Conservation (phyloP, 2,329 filamentous ascomycete species). For the Ascochyta fabae region DNA sequence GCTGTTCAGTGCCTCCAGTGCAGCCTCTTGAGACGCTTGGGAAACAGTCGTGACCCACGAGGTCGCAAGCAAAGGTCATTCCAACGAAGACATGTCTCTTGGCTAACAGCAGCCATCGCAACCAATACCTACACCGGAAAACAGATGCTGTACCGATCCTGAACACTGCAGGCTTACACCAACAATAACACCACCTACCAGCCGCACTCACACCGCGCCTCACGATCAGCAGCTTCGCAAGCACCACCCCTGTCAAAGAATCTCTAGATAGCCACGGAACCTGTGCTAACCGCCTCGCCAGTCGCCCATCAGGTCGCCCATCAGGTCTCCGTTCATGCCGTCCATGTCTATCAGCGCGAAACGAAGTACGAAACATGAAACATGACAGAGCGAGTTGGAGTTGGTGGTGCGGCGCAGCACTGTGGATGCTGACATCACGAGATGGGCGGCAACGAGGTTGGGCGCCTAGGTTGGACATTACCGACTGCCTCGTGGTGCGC, state of each 20-base stretch:
- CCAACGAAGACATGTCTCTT: background rate
- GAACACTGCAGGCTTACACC: background rate
- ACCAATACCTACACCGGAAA: background rate
- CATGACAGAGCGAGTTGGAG: background rate
- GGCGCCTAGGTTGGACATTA: constrained; percentile 10
- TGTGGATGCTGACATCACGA: constrained; percentile 5
- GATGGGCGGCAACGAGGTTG: constrained; percentile 9
- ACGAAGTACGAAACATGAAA: constrained; percentile 13
- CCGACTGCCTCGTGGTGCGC: constrained; percentile 20
- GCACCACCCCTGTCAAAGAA: background rate
- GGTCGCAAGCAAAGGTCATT: background rate
- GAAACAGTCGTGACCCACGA: background rate
- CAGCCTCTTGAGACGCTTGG: background rate
- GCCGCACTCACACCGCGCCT: background rate
- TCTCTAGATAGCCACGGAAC: background rate
- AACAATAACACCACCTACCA: background rate
- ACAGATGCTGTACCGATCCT: background rate
- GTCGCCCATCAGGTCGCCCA: constrained; percentile 9
- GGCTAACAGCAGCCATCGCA: background rate
- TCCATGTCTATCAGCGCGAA: constrained; percentile 6
- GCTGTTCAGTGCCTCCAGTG: no score
- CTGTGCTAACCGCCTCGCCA: constrained; percentile 4
- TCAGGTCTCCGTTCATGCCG: constrained; percentile 4
- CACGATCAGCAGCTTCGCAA: background rate
- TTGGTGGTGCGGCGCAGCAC: constrained; percentile 19